phyloP scores from a whole-genome alignment of 1,139 yeast species.

The Candida sanyaensis region DNA sequence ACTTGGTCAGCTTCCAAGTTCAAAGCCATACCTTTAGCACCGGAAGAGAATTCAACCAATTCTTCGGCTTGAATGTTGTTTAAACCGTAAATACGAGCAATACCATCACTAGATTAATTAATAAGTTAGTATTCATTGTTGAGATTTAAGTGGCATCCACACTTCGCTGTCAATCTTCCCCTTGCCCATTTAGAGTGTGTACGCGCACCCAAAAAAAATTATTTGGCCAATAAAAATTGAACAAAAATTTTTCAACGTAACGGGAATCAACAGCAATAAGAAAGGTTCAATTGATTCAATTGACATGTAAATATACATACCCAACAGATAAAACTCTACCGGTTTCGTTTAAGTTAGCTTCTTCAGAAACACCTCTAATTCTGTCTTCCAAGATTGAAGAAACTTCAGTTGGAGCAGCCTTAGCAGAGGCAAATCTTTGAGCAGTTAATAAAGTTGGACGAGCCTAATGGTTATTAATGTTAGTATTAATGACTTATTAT shows the following conservation, averaged over 20 bases:
- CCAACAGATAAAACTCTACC: conserved; percentile 99
- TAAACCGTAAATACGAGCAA: conserved; percentile 99
- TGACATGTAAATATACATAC: conserved; percentile 43
- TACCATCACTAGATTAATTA: conserved; percentile 80
- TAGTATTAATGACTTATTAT: conserved; percentile 11
- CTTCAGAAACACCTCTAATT: conserved; percentile 98
- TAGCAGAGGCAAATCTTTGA: conserved; percentile 87
- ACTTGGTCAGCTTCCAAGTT: conserved; percentile 99
- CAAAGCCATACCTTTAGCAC: conserved; percentile 99
- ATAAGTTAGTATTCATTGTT: conserved; percentile 23
- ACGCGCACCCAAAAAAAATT: conserved; percentile 6
- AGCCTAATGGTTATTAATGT: conserved; percentile 46
- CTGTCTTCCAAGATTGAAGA: conserved; percentile 98
- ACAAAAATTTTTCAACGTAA: conserved; percentile 5
- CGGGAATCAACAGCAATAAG: not conserved
- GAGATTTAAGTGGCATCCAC: no score
- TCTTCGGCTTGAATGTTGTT: conserved; percentile 99
- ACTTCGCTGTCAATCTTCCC: no score
- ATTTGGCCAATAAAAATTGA: conserved; percentile 9
- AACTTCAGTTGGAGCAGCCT: conserved; percentile 99
- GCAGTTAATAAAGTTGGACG: conserved; percentile 71
- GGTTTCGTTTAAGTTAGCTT: conserved; percentile 97
- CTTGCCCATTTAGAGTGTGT: conserved; percentile 1
- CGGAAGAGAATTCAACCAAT: conserved; percentile 98
- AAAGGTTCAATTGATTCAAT: not conserved